phyloP scores from a whole-genome alignment of 1,284 basidiomycete species.

The Serendipita sp. region DNA sequence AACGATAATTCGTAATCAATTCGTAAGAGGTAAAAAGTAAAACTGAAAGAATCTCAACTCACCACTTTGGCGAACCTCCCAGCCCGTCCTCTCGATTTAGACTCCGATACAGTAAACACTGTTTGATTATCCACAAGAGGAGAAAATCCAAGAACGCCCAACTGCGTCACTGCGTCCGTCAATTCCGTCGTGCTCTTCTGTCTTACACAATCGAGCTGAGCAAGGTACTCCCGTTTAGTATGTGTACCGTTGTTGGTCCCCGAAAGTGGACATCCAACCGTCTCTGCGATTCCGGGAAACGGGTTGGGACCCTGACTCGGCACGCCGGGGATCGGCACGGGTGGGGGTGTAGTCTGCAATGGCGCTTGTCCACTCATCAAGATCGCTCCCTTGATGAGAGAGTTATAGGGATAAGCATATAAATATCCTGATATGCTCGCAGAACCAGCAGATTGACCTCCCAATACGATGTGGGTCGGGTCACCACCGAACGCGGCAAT shows the following conservation, averaged over 20 bases:
- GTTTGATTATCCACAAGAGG: too few relatives aligned
- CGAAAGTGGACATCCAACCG: too few relatives aligned
- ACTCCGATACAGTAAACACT: too few relatives aligned
- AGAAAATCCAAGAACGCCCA: neutral
- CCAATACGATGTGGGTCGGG: conserved; percentile 52
- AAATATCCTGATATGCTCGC: conserved; percentile 19
- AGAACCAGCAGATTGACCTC: conserved; percentile 48
- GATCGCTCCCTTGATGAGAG: conserved; percentile 27
- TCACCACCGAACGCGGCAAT: conserved; percentile 61
- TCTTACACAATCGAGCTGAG: conserved; percentile 27
- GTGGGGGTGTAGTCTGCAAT: neutral
- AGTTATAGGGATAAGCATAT: conserved; percentile 25
- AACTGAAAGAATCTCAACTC: neutral
- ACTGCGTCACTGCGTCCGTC: neutral
- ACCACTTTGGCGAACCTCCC: too few relatives aligned
- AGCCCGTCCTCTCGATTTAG: too few relatives aligned
- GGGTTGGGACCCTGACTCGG: neutral
- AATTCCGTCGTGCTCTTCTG: conserved; percentile 15
- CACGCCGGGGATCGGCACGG: too few relatives aligned
- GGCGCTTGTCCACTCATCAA: too few relatives aligned
- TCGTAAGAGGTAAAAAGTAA: neutral
- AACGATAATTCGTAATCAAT: neutral
- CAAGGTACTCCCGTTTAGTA: too few relatives aligned
- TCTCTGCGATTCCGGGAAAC: too few relatives aligned
- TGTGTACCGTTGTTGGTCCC: conserved; percentile 12